Evolutionary conservation across 2,329 filamentous ascomycete species (phyloP).

Genomic region (Penicillium griseofulvum): DNA sequence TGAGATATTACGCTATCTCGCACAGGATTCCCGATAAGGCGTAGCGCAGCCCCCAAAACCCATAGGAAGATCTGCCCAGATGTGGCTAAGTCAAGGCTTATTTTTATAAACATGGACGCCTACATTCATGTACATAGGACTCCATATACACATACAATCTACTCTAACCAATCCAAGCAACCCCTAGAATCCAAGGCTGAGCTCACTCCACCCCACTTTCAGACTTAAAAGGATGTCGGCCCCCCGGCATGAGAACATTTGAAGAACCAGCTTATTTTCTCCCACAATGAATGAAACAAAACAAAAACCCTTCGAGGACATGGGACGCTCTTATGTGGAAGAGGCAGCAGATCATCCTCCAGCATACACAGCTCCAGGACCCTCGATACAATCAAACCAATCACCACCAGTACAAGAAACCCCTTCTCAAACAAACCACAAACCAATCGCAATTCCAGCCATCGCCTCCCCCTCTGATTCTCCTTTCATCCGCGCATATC

Average conservation of each 20-base stretch:
- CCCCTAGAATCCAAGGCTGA: neutral
- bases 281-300: conserved; percentile 4
- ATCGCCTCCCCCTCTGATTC: conserved; percentile 12
- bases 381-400: neutral
- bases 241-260: neutral
- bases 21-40: conserved; percentile 8
- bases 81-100: conserved; percentile 1
- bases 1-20: conserved; percentile 1
- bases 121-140: too few species aligned
- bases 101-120: neutral
- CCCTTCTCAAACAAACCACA: neutral
- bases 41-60: neutral
- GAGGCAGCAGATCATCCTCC: conserved; percentile 2
- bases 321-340: neutral
- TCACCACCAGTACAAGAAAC: neutral
- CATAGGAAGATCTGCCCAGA: neutral
- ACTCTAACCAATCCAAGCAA: neutral
- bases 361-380: neutral
- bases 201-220: neutral
- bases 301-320: neutral
- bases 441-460: conserved; percentile 19
- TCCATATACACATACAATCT: too few species aligned
- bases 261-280: neutral
- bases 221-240: neutral
- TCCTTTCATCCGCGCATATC: conserved; percentile 20